Conservation (phyloP, 2,329 filamentous ascomycete species). For the Fusarium albidum region DNA sequence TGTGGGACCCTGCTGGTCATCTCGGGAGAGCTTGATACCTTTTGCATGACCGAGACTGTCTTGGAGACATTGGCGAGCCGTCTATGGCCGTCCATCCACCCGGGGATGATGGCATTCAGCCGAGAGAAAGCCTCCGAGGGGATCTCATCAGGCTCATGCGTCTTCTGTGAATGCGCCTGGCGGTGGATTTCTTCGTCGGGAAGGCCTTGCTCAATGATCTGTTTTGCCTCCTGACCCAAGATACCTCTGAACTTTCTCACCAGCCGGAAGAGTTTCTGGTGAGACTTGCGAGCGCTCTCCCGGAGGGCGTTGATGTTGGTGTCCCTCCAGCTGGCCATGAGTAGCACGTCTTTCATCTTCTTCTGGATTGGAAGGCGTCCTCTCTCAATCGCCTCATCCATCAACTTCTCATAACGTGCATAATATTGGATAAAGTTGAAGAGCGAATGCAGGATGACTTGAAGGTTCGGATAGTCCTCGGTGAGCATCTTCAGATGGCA, state of each 20-base stretch:
- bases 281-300: conserved; percentile 89
- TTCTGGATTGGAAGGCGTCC: conserved; percentile 84
- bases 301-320: conserved; percentile 90
- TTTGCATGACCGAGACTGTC: conserved; percentile 79
- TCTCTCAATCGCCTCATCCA: conserved; percentile 70
- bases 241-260: conserved; percentile 88
- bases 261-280: conserved; percentile 89
- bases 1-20: conserved; percentile 63
- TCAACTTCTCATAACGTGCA: conserved; percentile 71
- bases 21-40: conserved; percentile 62
- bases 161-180: conserved; percentile 2
- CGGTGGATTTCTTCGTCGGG: conserved; percentile 55
- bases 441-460: conserved; percentile 69
- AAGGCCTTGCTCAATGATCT: conserved; percentile 67
- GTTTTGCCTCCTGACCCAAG: conserved; percentile 77
- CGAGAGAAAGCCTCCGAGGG: conserved; percentile 25
- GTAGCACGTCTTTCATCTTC: conserved; percentile 90
- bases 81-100: conserved; percentile 58
- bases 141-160: conserved; percentile 11
- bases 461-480: conserved; percentile 65
- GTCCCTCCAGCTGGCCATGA: conserved; percentile 97
- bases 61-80: conserved; percentile 75
- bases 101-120: conserved; percentile 42
- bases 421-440: conserved; percentile 82
- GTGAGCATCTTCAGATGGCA: conserved; percentile 71